Evolutionary conservation across 352 stramenopile species (phyloP), one percentile per base, ranked within the genome.

Genomic region (Lagenidium sp.): DNA sequence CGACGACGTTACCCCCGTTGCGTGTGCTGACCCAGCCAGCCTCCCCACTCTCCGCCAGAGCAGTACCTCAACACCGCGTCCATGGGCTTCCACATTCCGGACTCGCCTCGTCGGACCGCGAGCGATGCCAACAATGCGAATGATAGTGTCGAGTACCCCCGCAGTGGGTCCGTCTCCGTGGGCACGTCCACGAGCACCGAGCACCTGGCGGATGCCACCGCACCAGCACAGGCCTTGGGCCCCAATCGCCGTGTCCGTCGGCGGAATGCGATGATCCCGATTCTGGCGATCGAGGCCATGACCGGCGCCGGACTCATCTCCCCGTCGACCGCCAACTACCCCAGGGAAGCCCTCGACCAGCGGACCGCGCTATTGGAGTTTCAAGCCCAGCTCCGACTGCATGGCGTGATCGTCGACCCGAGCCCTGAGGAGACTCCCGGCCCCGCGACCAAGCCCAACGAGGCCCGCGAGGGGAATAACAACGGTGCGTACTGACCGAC

Each of bases 81-180:
- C 28, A 86, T 86, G 74, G 74, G 74, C 35, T 81, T 72, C 61
- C 71, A 73, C 56, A 82, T 84, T 50, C 74, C 68, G 21, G 60
- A 84, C 43, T 82, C 70, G 6, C 61, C 70, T 2, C 55, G 57
- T 44, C 11, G 46, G 1, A 25, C 50, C 6, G 32, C 35, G 4
- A 15, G 28, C 23, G 10, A 22, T 20, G 11, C 10, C 15, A 2
- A 6, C 16, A 6, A 49, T 10, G 21, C 20, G 1, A 30, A 4
- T 10, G 12, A 36, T 10, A 10, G n/a, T n/a, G n/a, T n/a, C n/a
- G n/a, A n/a, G n/a, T n/a, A n/a, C 31, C n/a, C 26, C 19, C 8
- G 12, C 26, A 4, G 31, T 36, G 23, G 23, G 20, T 10, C 41
- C 12, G 34, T 56, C 31, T 59, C 51, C 4, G 24, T 42, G 24